Evolutionary conservation across 2,329 filamentous ascomycete genomes (phyloP), one percentile per base, ranked within the genome.

Genomic region (Xylaria polymorpha): DNA sequence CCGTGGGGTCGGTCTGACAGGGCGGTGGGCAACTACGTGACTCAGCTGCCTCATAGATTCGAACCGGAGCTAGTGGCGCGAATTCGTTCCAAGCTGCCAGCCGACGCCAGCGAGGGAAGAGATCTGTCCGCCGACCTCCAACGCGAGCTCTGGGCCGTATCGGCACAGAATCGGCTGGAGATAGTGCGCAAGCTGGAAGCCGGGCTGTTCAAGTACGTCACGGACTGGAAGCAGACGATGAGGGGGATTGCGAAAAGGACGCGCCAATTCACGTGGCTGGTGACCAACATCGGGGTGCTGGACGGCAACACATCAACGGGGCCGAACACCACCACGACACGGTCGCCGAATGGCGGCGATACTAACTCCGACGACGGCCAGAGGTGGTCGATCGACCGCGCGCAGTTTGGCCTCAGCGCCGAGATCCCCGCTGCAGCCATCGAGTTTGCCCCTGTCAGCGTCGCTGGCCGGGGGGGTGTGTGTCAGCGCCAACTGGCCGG

Each of bases 231-330:
- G 68, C 37, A 72, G 65, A 74, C 73, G 69, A 76, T 77, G 77
- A 73, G 64, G 0, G 64, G 68, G 63, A 73, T 72, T 67, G 76
- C 75, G 25, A 75, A 73, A 35, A 77, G 73, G 73, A 68, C 72
- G 68, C 74, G 79, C 35, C 74, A 78, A 43, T 75, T 76, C 48
- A 71, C 79, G 37, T 80, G 79, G 79, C 67, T 79, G 53, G 74
- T 81, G 12, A 79, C 78, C 48, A 80, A 80, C 68, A 59, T 80
- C 39, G 80, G 79, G 60, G 75, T 80, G 43, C 25, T 81, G 18
- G 69, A 79, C 58, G 75, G 77, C 10, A 29, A 48, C 4, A 29
- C 4, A 4, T 29, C 25, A 29, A 29, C 25, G 25, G 4, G 25
- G 25, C 4, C 25, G 25, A 29, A 4, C 3, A 4, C 25, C 25